A percentile compares a stretch with the other conserved stretches of the same genome.
phyloP scores from a whole-genome alignment of 257 asterid species.

The Solanum okadae region DNA sequence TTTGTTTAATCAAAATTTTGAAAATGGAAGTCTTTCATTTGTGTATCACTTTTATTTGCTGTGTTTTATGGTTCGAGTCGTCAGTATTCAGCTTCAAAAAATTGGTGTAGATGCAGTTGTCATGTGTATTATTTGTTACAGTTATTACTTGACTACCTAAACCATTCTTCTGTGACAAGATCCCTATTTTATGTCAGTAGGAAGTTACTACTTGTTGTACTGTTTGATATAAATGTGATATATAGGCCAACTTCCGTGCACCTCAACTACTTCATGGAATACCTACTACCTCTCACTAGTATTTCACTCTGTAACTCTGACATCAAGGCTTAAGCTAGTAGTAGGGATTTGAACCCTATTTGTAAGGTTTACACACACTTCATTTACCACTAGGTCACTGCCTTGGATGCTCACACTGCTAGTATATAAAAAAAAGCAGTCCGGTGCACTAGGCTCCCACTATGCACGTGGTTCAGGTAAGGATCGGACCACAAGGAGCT shows the following conservation, averaged over 20 bases:
- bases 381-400: background rate
- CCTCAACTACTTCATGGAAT: background rate
- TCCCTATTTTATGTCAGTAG: background rate
- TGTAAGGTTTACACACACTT: background rate
- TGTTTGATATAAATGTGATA: background rate
- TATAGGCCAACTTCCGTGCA: background rate
- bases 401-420: background rate
- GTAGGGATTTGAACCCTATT: background rate
- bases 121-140: background rate
- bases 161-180: background rate
- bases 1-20: background rate
- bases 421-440: rapidly evolving
- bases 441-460: background rate
- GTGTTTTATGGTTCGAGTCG: background rate
- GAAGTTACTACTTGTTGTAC: background rate
- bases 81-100: background rate
- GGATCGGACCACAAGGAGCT: too few relatives aligned
- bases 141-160: background rate
- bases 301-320: background rate
- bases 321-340: too few relatives aligned
- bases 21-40: background rate
- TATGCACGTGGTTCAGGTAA: too few relatives aligned
- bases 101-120: background rate
- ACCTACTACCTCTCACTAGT: background rate
- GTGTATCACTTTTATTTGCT: background rate